Evolutionary conservation across 257 asterid genomes (phyloP).

Genomic region (Scutellaria baicalensis): DNA sequence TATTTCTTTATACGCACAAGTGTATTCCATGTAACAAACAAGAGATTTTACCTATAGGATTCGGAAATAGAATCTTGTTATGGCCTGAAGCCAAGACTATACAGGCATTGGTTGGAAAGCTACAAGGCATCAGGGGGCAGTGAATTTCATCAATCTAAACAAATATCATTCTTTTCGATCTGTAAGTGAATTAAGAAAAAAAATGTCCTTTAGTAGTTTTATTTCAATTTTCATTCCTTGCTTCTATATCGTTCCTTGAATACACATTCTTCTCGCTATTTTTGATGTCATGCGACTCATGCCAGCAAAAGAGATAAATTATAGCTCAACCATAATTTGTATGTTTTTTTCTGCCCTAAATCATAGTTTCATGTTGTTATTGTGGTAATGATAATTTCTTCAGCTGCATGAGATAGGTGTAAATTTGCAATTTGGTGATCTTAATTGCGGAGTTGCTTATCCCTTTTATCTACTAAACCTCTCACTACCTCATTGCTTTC

Average conservation of each 20-base stretch:
- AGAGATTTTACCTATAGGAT: slow-evolving; percentile 37
- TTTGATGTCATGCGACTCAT: background rate
- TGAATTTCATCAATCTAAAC: slow-evolving; percentile 61
- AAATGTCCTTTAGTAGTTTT: background rate
- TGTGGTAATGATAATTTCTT: background rate
- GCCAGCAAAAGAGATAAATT: background rate
- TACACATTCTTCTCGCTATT: background rate
- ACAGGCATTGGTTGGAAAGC: slow-evolving; percentile 71
- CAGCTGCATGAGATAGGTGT: background rate
- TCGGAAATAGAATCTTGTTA: slow-evolving; percentile 24
- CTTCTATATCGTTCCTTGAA: background rate
- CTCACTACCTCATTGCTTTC: background rate
- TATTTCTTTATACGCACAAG: background rate
- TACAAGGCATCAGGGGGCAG: slow-evolving; percentile 50
- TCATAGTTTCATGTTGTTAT: background rate
- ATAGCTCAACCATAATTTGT: background rate
- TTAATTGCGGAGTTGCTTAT: background rate
- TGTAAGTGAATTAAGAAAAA: slow-evolving; percentile 46
- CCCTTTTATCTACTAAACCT: background rate
- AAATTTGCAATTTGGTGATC: background rate
- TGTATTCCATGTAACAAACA: slow-evolving; percentile 5
- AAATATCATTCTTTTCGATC: slow-evolving; percentile 56
- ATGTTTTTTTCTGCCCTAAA: background rate
- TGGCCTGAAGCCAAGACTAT: slow-evolving; percentile 63
- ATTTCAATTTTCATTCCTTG: background rate